Base-by-base conservation (phyloP, 2,329 filamentous ascomycete species). In the Penicillium psychrosexuale region DNA sequence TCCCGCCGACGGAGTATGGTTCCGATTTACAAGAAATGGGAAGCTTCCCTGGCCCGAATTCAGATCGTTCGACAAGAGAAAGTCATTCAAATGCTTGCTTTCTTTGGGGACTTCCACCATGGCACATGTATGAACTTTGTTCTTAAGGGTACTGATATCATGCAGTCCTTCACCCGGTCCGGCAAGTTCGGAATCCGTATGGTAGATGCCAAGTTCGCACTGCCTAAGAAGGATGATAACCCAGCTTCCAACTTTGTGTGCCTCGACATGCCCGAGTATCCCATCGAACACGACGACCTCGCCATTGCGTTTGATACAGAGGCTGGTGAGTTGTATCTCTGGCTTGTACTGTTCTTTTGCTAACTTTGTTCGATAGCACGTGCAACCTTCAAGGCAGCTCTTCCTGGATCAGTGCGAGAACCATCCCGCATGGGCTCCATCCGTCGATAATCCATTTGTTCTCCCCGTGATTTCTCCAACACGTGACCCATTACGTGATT, bases 21-120 rank as follows among this genome's bases (percentile, higher is more conserved):
- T 15, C 90, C 90, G 0, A 93, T 96, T 61, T 89, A 95, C 77
- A 96, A 96, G 76, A 94, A 94, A 72, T 95, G 90, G 90, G 91
- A 95, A 68, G 89, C 91, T 2, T 84, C 81, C n/a, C 82, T 81
- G 36, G 90, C 90, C 8, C 85, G 92, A 34, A 79, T 96, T 8
- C 91, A 96, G 69, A 80, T 96, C 36, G 84, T 96, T 34, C 81
- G 85, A 61, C 86, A 88, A 61, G 89, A 91, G 59, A 89, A 85
- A 66, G 82, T 88, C 13, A 74, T 89, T 22, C 90, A 96, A 70
- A 77, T 97, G 30, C 76, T 95, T 22, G 91, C 87, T 3, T 97
- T 96, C 75, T 94, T 96, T 70, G 87, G 91, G 61, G 89, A 92
- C 56, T 96, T 96, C 72, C 84, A 84, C 40, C 89, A 96, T 65